These are phyloP conservation scores for Triangularia verruculosa DNA, from an alignment of 2,329 filamentous ascomycete genomes.

Conservation along the genomic window DNA sequence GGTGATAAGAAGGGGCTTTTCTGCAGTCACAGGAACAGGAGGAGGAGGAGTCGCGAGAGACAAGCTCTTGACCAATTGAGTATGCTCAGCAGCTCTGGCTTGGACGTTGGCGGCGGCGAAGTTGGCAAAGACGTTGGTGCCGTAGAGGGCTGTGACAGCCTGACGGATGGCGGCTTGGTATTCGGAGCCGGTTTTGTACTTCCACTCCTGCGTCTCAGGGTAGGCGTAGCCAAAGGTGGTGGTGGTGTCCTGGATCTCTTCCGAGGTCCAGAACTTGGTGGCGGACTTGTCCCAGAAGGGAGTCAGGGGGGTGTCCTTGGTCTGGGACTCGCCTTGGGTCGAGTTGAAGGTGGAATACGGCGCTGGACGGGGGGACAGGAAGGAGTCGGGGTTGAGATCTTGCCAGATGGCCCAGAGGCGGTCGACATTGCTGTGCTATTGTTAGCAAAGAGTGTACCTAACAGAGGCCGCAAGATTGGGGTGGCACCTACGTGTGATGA, in stretches of 20 bases:
- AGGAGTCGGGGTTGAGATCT: constrained; percentile 39
- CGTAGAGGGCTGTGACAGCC: constrained; percentile 22
- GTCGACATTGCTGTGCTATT: constrained; percentile 52
- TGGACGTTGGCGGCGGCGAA: constrained; percentile 20
- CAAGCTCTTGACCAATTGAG: background rate
- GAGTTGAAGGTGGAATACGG: constrained; percentile 30
- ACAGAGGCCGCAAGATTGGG: no score
- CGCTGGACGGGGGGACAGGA: constrained; percentile 33
- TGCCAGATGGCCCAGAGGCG: constrained; percentile 60
- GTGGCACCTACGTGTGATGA: constrained; percentile 56
- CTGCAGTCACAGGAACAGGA: background rate
- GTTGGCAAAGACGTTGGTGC: constrained; percentile 24
- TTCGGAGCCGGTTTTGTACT: constrained; percentile 16
- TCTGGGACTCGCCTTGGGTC: constrained; percentile 20
- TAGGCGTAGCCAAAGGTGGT: constrained; percentile 31
- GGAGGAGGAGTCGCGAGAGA: background rate
- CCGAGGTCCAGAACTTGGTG: constrained; percentile 31
- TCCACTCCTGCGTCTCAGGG: constrained; percentile 30
- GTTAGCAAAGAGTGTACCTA: background rate
- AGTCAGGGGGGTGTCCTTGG: constrained; percentile 23
- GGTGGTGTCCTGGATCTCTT: constrained; percentile 26
- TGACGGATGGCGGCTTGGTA: constrained; percentile 25
- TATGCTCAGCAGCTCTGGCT: constrained; percentile 10
- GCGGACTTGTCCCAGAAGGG: constrained; percentile 33
- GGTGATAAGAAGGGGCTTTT: background rate